These are phyloP conservation scores for Scopulariopsis brevicaulis DNA, from an alignment of 2,329 filamentous ascomycete genomes.

Conservation along the genomic window DNA sequence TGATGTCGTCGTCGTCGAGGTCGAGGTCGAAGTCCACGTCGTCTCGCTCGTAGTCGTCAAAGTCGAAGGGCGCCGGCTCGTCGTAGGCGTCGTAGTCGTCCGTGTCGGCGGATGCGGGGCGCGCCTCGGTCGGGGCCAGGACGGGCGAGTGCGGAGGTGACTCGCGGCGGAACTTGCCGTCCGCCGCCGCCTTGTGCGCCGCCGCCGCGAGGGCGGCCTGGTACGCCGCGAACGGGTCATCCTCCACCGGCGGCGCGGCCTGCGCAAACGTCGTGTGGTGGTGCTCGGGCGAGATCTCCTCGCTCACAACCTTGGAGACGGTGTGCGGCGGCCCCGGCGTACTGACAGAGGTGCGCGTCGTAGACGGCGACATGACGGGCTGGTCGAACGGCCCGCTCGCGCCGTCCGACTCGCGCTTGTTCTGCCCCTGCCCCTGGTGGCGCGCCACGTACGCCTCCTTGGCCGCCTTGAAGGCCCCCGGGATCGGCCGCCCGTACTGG, in stretches of 20 bases:
- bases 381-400: slow-evolving; percentile 31
- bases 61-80: slow-evolving; percentile 19
- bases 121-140: slow-evolving; percentile 8
- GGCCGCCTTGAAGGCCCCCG: slow-evolving; percentile 43
- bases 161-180: slow-evolving; percentile 62
- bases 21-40: slow-evolving; percentile 35
- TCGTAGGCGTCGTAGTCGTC: slow-evolving; percentile 7
- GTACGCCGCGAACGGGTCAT: slow-evolving; percentile 47
- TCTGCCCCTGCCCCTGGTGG: not conserved
- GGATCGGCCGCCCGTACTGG: slow-evolving; percentile 47
- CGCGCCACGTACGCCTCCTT: slow-evolving; percentile 19
- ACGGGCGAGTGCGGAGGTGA: slow-evolving; percentile 22
- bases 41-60: slow-evolving; percentile 49
- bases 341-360: slow-evolving; percentile 35
- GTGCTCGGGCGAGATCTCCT: not conserved
- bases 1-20: slow-evolving; percentile 78
- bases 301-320: not conserved
- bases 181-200: slow-evolving; percentile 62
- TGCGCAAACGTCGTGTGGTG: not conserved
- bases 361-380: slow-evolving; percentile 32
- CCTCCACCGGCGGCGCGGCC: slow-evolving; percentile 5
- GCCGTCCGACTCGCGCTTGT: slow-evolving; percentile 25
- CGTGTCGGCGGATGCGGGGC: slow-evolving; percentile 3
- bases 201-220: slow-evolving; percentile 78
- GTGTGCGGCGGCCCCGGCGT: not conserved